Percentiles rank a stretch among this genome's conserved stretches.
Evolutionary conservation across 768 basidiomycete genomes (phyloP).

Genomic region (Boletus vermiculosoides): DNA sequence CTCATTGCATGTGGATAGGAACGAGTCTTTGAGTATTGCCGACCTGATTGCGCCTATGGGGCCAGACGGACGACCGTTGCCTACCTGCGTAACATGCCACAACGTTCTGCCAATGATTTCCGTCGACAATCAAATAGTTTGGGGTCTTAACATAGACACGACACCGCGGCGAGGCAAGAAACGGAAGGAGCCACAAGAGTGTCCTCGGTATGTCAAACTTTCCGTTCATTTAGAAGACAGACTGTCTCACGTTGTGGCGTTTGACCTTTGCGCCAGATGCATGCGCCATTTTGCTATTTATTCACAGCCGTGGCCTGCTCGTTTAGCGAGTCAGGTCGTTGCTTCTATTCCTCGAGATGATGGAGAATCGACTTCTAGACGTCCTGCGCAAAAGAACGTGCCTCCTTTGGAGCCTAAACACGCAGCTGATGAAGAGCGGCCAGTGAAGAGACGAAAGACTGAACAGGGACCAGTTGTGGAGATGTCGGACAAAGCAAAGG

Average conservation of each 20-base stretch:
- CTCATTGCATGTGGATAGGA: constrained; percentile 33
- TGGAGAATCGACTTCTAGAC: constrained; percentile 37
- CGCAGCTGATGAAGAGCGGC: constrained; percentile 41
- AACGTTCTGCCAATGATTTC: constrained; percentile 75
- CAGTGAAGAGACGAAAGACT: constrained; percentile 50
- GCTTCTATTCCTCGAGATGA: constrained; percentile 48
- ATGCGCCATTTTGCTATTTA: constrained; percentile 82
- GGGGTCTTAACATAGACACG: constrained; percentile 59
- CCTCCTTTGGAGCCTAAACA: constrained; percentile 57
- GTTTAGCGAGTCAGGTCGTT: constrained; percentile 49
- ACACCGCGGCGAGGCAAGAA: constrained; percentile 47
- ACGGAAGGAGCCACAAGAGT: constrained; percentile 65
- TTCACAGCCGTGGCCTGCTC: constrained; percentile 65
- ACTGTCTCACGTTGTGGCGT: constrained; percentile 14
- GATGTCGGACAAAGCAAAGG: constrained; percentile 36
- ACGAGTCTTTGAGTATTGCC: constrained; percentile 39
- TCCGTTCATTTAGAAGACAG: constrained; percentile 23
- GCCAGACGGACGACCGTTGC: constrained; percentile 64
- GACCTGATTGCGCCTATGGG: constrained; percentile 51
- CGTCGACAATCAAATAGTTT: constrained; percentile 71
- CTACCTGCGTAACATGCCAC: constrained; percentile 68
- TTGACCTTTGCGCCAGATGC: constrained; percentile 47
- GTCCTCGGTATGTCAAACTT: constrained; percentile 58
- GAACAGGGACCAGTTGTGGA: constrained; percentile 33
- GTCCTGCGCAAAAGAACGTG: constrained; percentile 50